Base-by-base conservation (phyloP, 352 stramenopile species). In the Phytophthora sp. region DNA sequence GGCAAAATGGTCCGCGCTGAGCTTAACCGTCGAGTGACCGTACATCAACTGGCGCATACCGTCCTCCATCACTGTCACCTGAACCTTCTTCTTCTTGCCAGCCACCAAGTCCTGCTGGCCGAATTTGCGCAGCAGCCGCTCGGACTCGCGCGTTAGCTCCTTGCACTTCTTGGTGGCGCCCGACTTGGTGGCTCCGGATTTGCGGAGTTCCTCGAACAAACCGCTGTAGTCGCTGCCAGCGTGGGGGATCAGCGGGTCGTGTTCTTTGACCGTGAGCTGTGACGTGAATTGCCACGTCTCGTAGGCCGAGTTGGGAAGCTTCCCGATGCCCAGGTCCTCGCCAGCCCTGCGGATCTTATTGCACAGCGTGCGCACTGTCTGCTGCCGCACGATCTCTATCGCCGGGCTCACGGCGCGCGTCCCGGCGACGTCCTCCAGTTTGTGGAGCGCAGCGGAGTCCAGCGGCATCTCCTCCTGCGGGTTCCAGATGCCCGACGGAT, bases 221-320 rank as follows among this genome's bases (percentile, higher is more conserved):
- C 83, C 84, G 30, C 71, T 84, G 61, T 91, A 91, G 66, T 93
- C 84, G 24, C 84, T 93, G 1, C 53, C 69, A 1, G 75, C 79
- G 33, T 91, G 82, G n/a, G 84, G 82, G 29, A 95, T 86, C 13
- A 93, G 58, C 44, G 86, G 84, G 50, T 95, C 87, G 18, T 74
- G 75, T 53, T 92, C 80, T 18, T 80, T 77, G n/a, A 88, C 78
- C 4, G 76, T 90, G 23, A 95, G 72, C 38, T 80, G 74, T 29
- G 84, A 91, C 41, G 82, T 90, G 56, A 94, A 91, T 58, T 95
- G 85, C 87, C 85, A 95, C 26, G 82, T 90, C 71, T 95, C 87
- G 70, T 89, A 93, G n/a, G 73, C 82, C 56, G 87, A 89, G 63
- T 93, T 94, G 23, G 87, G 79, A 55, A 94, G 68, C 57, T 91